phyloP scores from a whole-genome alignment of 352 stramenopile species.

The Lagenidium giganteum region DNA sequence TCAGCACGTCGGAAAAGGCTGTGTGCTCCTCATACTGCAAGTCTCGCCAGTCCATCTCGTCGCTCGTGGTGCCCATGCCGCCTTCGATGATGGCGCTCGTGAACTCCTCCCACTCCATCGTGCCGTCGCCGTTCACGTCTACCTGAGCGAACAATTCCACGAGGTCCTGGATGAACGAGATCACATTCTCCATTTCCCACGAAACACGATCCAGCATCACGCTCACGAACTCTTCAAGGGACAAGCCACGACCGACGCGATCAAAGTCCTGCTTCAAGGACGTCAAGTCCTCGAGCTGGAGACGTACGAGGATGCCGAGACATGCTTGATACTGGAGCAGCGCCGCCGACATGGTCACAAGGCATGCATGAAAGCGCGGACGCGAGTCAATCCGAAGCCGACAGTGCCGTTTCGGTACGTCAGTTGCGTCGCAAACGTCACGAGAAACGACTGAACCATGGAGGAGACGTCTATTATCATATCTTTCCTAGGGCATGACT shows the following conservation, averaged over 20 bases:
- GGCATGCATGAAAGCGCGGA: no score
- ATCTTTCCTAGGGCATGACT: no score
- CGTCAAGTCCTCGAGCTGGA: slow-evolving; percentile 62
- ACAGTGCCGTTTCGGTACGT: no score
- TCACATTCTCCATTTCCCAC: slow-evolving; percentile 46
- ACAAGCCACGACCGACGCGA: slow-evolving; percentile 37
- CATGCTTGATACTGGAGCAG: slow-evolving; percentile 73
- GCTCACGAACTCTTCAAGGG: slow-evolving; percentile 57
- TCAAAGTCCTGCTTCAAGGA: slow-evolving; percentile 71
- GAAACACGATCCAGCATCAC: slow-evolving; percentile 65
- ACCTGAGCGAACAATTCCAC: slow-evolving; percentile 73
- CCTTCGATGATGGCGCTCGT: slow-evolving; percentile 78
- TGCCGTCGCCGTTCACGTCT: slow-evolving; percentile 71
- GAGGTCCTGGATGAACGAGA: slow-evolving; percentile 69
- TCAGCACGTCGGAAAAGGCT: slow-evolving; percentile 42
- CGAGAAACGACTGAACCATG: no score
- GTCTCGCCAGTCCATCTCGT: slow-evolving; percentile 44
- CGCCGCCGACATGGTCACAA: slow-evolving; percentile 41
- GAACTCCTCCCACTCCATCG: slow-evolving; percentile 84
- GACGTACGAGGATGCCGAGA: slow-evolving; percentile 71
- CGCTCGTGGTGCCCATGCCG: slow-evolving; percentile 48
- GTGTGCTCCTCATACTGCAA: slow-evolving; percentile 70
- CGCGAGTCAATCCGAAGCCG: no score
- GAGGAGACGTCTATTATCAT: no score
- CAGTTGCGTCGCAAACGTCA: no score